Base-by-base conservation (phyloP, 2,329 filamentous ascomycete species). In the Hymenoscyphus linearis region DNA sequence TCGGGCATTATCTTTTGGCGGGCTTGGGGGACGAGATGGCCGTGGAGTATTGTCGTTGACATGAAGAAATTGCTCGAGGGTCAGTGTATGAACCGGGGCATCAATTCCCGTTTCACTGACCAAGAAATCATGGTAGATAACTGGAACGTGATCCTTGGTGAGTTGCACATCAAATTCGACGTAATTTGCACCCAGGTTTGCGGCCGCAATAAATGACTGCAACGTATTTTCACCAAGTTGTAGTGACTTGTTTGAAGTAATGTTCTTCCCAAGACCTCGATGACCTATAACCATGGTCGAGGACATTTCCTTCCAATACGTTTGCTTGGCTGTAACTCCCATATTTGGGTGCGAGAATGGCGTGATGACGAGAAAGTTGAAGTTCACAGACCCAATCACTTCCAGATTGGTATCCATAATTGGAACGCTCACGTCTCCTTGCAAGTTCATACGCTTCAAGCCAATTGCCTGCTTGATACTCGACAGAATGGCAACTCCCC, bases 101-200 rank as follows among this genome's bases (percentile, higher is more conserved):
- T 99, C 95, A 59, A 97, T 95, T 10, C 96, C 95, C 0, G 95
- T 98, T 76, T 99, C 95, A 72, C 92, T 96, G 73, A 99, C 95
- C 14, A 98, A 81, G 71, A 99, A 99, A 74, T 99, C 95, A 73
- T 99, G 95, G 73, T 99, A 99, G 70, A 99, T 96, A 66, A 99
- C 93, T 0, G 95, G 95, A 1, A 99, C 92, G 70, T 96, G 92
- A 72, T 99, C 95, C 72, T 99, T 99, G n/a, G 95, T 99, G 44
- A 99, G 80, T 73, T 99, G 95, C 0, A 99, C 95, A 73, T 99
- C 95, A 70, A 89, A 87, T 68, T 88, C 85, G 54, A 89, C 85
- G 68, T 88, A 88, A 60, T 87, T 83, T 2, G 85, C 95, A 9
- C 95, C 95, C 57, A 99, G 76, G 67, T 97, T 98, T 52, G 93